A percentile compares a stretch with the other conserved stretches of the same genome.
Conservation (phyloP, 2,329 filamentous ascomycete genomes). For the Ramichloridium luteum region DNA sequence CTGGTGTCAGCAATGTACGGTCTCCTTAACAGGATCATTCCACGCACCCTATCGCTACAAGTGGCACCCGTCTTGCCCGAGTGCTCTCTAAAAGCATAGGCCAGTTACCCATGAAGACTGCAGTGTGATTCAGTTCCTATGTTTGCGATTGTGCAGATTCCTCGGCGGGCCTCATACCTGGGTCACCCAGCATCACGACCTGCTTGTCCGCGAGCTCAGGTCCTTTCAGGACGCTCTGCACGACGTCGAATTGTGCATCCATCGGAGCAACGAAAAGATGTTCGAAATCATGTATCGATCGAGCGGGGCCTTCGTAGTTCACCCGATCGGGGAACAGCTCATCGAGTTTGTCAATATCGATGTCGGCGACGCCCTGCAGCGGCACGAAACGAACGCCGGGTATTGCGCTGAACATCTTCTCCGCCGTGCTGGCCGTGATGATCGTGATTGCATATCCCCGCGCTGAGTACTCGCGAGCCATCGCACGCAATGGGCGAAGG, state of each 20-base stretch:
- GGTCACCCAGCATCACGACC: conserved; percentile 3
- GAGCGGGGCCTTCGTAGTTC: no score
- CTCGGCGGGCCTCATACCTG: conserved; percentile 1
- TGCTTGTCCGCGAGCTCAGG: conserved; percentile 1
- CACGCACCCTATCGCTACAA: conserved; percentile 8
- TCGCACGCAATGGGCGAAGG: no score
- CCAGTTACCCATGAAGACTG: conserved; percentile 23
- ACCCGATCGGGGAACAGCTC: conserved; percentile 17
- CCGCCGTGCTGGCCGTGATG: conserved; percentile 29
- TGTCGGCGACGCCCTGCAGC: conserved; percentile 11
- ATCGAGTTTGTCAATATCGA: conserved; percentile 20
- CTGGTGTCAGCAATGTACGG: no score
- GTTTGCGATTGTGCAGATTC: background rate
- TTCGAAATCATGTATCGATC: no score
- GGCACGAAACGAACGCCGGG: conserved; percentile 29
- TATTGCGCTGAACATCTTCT: conserved; percentile 24
- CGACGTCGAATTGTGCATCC: conserved; percentile 3
- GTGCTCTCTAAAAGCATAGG: conserved; percentile 4
- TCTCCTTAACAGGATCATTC: no score
- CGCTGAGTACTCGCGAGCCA: no score
- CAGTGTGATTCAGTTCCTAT: background rate
- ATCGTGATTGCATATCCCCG: conserved; percentile 34
- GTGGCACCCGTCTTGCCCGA: conserved; percentile 5
- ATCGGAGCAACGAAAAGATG: conserved; percentile 4
- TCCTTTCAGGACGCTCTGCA: conserved; percentile 5